Evolutionary conservation across 768 basidiomycete genomes (phyloP).

Genomic region (Lactarius psammicola): DNA sequence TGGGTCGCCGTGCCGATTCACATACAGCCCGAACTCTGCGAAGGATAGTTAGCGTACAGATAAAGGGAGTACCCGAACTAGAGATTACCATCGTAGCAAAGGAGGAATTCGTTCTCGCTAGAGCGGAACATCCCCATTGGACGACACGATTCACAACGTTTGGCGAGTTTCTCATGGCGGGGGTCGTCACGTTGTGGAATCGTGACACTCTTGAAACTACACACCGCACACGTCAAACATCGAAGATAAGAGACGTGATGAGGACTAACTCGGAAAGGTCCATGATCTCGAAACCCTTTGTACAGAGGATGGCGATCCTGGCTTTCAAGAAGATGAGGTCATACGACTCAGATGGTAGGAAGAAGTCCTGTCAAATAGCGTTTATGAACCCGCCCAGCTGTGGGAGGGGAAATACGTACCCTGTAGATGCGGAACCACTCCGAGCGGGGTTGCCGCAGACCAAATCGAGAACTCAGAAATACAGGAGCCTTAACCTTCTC

Average conservation of each 20-base stretch:
- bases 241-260: neutral
- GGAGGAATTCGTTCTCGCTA: conserved; percentile 82
- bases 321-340: conserved; percentile 92
- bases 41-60: conserved; percentile 11
- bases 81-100: conserved; percentile 79
- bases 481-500: conserved; percentile 70
- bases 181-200: conserved; percentile 82
- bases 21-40: conserved; percentile 87
- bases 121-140: conserved; percentile 90
- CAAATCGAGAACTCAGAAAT: conserved; percentile 69
- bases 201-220: conserved; percentile 82
- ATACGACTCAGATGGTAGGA: conserved; percentile 87
- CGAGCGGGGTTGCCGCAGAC: conserved; percentile 74
- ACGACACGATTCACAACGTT: conserved; percentile 75
- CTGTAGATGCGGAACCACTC: conserved; percentile 97
- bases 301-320: conserved; percentile 89
- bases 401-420: conserved; percentile 34
- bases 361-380: conserved; percentile 61
- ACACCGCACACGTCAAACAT: conserved; percentile 11
- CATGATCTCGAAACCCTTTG: conserved; percentile 97
- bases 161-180: conserved; percentile 62
- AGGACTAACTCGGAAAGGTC: conserved; percentile 79
- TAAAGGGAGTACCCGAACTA: neutral
- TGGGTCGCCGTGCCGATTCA: conserved; percentile 88
- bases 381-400: neutral